Percentiles rank a stretch among this genome's conserved stretches.
phyloP scores from a whole-genome alignment of 169 alveolate genomes.

The Perkinsus olseni region DNA sequence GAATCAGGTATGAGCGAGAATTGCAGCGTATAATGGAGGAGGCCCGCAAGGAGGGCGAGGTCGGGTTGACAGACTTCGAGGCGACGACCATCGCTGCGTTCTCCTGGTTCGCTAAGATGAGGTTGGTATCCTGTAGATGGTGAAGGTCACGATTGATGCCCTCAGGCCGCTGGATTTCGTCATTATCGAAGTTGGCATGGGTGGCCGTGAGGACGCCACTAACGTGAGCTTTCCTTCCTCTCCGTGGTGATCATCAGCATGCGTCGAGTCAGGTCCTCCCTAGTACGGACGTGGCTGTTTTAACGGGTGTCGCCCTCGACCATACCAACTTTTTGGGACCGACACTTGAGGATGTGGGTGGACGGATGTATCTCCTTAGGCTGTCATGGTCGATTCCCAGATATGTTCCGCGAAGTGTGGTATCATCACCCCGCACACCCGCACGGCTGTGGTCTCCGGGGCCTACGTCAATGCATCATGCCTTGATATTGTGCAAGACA shows the following conservation, averaged over 20 bases:
- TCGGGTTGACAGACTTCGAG: background rate
- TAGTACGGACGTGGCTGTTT: background rate
- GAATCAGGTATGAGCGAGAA: background rate
- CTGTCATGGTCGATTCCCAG: background rate
- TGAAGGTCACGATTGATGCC: background rate
- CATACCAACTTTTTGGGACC: background rate
- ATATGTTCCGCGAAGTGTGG: background rate
- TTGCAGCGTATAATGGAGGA: background rate
- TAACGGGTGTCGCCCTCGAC: background rate
- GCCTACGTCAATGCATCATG: background rate
- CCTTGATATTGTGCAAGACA: background rate
- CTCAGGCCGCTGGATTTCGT: background rate
- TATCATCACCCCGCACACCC: background rate
- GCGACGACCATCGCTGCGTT: background rate
- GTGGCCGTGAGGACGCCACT: background rate
- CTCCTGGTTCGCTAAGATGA: background rate
- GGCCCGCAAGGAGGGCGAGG: background rate
- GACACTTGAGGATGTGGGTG: background rate
- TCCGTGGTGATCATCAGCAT: background rate
- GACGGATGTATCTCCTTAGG: background rate
- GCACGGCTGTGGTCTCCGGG: background rate
- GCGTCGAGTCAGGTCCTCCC: background rate
- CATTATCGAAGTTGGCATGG: background rate
- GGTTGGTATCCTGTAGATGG: background rate
- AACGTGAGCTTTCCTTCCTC: background rate